Percentiles rank a stretch among this genome's conserved stretches.
Evolutionary conservation across 768 basidiomycete genomes (phyloP).

Genomic region (Phanerochaete carnosa): DNA sequence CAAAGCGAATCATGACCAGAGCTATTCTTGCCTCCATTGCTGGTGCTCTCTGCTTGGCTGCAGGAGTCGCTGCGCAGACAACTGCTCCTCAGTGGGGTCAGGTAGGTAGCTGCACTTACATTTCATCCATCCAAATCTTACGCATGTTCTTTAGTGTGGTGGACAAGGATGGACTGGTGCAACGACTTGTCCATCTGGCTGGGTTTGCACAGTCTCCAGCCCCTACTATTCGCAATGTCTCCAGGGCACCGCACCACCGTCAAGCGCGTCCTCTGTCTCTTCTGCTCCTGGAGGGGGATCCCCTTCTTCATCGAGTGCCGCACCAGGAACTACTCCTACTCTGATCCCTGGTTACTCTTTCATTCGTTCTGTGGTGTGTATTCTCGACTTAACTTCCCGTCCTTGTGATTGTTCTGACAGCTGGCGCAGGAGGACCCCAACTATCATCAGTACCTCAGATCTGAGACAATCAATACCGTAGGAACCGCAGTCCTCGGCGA

Average conservation of each 20-base stretch:
- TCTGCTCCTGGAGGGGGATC: constrained; percentile 16
- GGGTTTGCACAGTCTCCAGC: constrained; percentile 42
- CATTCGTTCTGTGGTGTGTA: constrained; percentile 52
- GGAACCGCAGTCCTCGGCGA: constrained; percentile 50
- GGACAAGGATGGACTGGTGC: constrained; percentile 50
- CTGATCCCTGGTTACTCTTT: constrained; percentile 49
- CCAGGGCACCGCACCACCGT: constrained; percentile 33
- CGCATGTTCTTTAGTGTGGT: constrained; percentile 38
- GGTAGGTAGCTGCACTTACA: constrained; percentile 5
- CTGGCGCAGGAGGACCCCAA: constrained; percentile 45
- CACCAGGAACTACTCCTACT: constrained; percentile 33
- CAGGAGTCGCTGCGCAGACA: constrained; percentile 19
- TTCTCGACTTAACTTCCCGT: background rate
- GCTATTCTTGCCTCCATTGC: constrained; percentile 12
- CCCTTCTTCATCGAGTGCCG: constrained; percentile 20
- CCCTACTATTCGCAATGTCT: constrained; percentile 54
- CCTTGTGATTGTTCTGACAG: background rate
- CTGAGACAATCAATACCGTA: constrained; percentile 39
- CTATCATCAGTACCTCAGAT: constrained; percentile 61
- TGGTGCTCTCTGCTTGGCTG: constrained; percentile 16
- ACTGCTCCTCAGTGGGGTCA: constrained; percentile 26
- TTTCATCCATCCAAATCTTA: background rate
- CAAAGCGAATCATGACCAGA: constrained; percentile 14
- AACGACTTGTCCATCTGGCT: constrained; percentile 45
- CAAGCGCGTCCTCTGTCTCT: constrained; percentile 14